phyloP scores from a whole-genome alignment of 2,329 filamentous ascomycete genomes.

The Cercospora zeae-maydis region DNA sequence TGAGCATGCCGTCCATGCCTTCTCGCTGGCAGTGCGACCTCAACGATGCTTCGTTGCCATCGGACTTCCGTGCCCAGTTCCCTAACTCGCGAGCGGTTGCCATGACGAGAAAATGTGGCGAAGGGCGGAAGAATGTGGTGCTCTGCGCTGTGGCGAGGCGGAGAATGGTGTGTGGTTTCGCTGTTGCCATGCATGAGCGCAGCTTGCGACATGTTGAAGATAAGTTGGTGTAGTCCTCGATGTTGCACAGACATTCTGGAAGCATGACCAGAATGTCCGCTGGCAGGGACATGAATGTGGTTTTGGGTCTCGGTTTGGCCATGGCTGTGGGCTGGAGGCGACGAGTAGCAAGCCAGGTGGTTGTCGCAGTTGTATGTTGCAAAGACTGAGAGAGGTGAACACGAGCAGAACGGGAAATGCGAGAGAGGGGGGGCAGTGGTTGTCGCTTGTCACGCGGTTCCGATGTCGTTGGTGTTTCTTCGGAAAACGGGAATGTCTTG shows the following conservation, averaged over 20 bases:
- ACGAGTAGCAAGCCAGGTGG: not conserved
- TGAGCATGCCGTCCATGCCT: conserved; percentile 36
- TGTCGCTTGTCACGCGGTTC: too few relatives aligned
- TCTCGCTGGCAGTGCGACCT: conserved; percentile 11
- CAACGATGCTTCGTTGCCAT: conserved; percentile 27
- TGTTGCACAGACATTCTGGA: conserved; percentile 29
- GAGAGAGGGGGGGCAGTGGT: too few relatives aligned
- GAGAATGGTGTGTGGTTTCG: conserved; percentile 33
- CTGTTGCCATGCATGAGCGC: conserved; percentile 22
- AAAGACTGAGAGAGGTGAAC: not conserved
- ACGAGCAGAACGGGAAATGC: too few relatives aligned
- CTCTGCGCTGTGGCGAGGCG: conserved; percentile 35
- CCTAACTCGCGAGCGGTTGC: conserved; percentile 36
- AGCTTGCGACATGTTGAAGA: conserved; percentile 33
- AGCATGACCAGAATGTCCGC: conserved; percentile 24
- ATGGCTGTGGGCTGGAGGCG: not conserved
- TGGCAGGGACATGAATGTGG: conserved; percentile 12
- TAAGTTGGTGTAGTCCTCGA: conserved; percentile 36
- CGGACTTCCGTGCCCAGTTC: conserved; percentile 34
- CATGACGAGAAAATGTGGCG: conserved; percentile 38
- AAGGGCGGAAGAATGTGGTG: conserved; percentile 38
- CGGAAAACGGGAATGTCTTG: too few relatives aligned
- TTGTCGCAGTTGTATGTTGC: not conserved
- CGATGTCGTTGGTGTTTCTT: too few relatives aligned
- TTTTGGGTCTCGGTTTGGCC: not conserved